Base-by-base conservation (phyloP, 1,139 yeast genomes). In the Yamadazyma triangularis region DNA sequence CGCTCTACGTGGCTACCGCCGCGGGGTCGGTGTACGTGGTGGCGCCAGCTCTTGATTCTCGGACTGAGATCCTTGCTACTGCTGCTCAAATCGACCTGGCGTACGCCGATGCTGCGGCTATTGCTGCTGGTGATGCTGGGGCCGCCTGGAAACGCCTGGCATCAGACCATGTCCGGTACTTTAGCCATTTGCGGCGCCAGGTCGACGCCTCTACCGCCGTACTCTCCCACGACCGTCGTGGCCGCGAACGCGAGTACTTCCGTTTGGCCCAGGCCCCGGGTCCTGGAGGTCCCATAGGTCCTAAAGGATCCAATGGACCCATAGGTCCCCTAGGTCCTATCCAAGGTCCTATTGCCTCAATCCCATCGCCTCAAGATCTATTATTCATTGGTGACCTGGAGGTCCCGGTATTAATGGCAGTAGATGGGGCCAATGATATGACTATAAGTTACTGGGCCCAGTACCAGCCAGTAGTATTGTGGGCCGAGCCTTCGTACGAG, bases 1-100 rank as follows among this genome's bases (percentile, higher is more conserved):
- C 70, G 0, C 52, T 67, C 29, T 67, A 66, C 39, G 44, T 64
- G 7, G 28, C 60, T 9, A 45, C 68, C 1, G 36, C 40, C 11
- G 34, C 39, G 0, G 52, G 56, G 3, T 35, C 48, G 8, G 36
- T 66, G 0, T 62, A 41, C 39, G 60, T 63, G 1, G 36, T 64
- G 9, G 63, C 48, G 32, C 73, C 73, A 4, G 6, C 9, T 18
- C 6, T 18, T 9, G 20, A 18, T 18, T 9, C 20, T 7, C 20
- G 9, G 9, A 18, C 20, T 18, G 8, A 18, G 9, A 18, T 18
- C 6, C 6, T 18, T 7, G 20, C 20, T 9, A 18, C 20, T 7
- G 9, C 6, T 6, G 6, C 20, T 18, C 20, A 18, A 18, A 9
- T 18, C 6, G 20, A 18, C 9, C 8, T 7, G 9, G 20, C 20